A percentile compares a stretch with the other conserved stretches of the same genome.
These are phyloP conservation scores for Myotisia sp. DNA, from an alignment of 2,329 filamentous ascomycete genomes.

Conservation along the genomic window DNA sequence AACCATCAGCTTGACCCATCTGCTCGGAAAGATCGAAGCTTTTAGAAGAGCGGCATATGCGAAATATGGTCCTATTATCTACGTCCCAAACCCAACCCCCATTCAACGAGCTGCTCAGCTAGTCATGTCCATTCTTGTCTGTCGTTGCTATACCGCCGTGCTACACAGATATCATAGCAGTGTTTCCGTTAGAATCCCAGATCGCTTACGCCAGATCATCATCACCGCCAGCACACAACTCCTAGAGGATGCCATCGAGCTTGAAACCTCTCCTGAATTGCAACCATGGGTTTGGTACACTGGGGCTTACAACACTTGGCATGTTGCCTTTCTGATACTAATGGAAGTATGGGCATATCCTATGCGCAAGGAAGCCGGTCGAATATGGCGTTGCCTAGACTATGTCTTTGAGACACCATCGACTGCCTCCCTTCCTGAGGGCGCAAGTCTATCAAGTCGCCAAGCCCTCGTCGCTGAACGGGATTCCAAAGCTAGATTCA, in stretches of 20 bases:
- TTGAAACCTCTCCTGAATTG: slow-evolving; percentile 41
- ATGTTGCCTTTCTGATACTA: slow-evolving; percentile 53
- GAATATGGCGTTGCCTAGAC: slow-evolving; percentile 58
- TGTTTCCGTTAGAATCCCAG: slow-evolving; percentile 22
- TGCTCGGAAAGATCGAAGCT: slow-evolving; percentile 54
- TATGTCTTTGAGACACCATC: slow-evolving; percentile 49
- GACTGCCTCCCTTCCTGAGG: slow-evolving; percentile 33
- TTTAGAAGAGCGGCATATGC: slow-evolving; percentile 51
- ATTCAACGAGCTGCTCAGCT: slow-evolving; percentile 50
- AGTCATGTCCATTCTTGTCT: slow-evolving; percentile 50
- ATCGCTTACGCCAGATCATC: slow-evolving; percentile 49
- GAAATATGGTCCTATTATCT: slow-evolving; percentile 51
- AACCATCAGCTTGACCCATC: slow-evolving; percentile 46
- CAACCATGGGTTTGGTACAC: slow-evolving; percentile 54
- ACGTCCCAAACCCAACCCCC: slow-evolving; percentile 38
- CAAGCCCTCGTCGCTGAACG: slow-evolving; percentile 19
- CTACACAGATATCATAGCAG: slow-evolving; percentile 52
- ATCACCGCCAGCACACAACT: slow-evolving; percentile 45
- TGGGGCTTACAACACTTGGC: slow-evolving; percentile 59
- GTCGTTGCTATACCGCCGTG: slow-evolving; percentile 51
- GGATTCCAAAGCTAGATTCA: slow-evolving; percentile 44
- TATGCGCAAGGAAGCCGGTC: slow-evolving; percentile 42
- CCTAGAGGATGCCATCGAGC: slow-evolving; percentile 40
- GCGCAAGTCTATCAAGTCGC: slow-evolving; percentile 5
- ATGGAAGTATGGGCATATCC: slow-evolving; percentile 51